Evolutionary conservation across 805 yeast genomes (phyloP), one percentile per base, ranked within the genome.

Genomic region (Pichia gijzeniarum): DNA sequence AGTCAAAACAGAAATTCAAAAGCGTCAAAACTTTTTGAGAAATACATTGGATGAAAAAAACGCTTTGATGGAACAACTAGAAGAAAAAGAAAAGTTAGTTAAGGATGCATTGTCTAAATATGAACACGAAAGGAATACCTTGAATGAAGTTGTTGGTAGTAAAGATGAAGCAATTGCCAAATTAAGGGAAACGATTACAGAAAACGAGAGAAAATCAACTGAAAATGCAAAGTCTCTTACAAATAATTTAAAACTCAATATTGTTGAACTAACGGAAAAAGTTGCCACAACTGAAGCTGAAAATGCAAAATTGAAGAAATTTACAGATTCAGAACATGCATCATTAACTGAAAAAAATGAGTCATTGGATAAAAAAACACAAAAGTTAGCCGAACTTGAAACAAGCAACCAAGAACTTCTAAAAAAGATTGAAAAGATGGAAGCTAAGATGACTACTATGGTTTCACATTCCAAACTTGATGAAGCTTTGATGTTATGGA

Each of bases 401-500:
- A 22, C 12, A 4, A 28, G 14, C 14, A 41, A 45, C 17, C 13
- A 37, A 14, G 43, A 40, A 19, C 13, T 43, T 12, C 12, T 34
- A 5, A 27, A 33, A 8, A 27, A 28, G 13, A 19, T 49, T 3
- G 27, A 47, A 13, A 20, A 32, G 3, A 34, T 47, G 43, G 34
- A 46, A 25, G 19, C 35, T 7, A 39, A 35, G n/a, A 45, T 43
- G 47, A 30, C 30, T 13, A 8, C 30, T 3, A 41, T 41, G 45
- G 36, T 37, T 20, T 39, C 48, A 12, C 48, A 47, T 4, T 22
- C 31, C 17, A 44, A 48, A 19, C 22, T 48, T 6, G 54, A 51
- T 37, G 49, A 51, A 10, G 48, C 50, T 5, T 42, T 51, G 20
- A 42, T 41, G 21, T 30, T 51, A 10, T 51, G 53, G 53, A 31